Evolutionary conservation across 192 early-diverging fungal species (phyloP).

Genomic region (Obelidium mucronatum): DNA sequence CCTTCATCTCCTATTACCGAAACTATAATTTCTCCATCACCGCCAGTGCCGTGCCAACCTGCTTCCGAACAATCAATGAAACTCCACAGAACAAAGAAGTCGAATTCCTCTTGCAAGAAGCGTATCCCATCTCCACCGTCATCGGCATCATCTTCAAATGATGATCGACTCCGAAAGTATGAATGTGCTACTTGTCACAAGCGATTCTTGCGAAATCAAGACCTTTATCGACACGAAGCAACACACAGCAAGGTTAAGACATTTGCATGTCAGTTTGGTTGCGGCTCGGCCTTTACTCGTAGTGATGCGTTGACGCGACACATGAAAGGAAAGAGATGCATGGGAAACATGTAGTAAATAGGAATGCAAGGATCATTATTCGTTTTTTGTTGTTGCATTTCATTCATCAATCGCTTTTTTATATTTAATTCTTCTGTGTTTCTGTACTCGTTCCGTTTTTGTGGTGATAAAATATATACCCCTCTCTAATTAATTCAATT

Average conservation of each 20-base stretch:
- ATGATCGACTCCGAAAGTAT: background rate
- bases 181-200: conserved; percentile 4
- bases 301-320: conserved; percentile 15
- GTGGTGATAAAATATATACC: too few species aligned
- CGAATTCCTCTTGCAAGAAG: too few species aligned
- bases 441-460: too few species aligned
- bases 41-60: too few species aligned
- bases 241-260: conserved; percentile 1
- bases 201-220: conserved; percentile 20
- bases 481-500: too few species aligned
- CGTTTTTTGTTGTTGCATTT: background rate
- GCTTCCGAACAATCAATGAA: too few species aligned
- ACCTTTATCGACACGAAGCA: conserved; percentile 18
- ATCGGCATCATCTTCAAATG: background rate
- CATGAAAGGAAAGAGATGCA: background rate
- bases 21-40: too few species aligned
- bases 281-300: conserved; percentile 1
- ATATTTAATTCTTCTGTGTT: background rate
- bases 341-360: background rate
- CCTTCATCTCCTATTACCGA: too few species aligned
- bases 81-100: too few species aligned
- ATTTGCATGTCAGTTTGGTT: conserved; percentile 1
- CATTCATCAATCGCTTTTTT: background rate
- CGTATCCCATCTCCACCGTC: background rate
- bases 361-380: background rate